phyloP scores from a whole-genome alignment of 331 rosid genomes.

The Telfairia occidentalis region DNA sequence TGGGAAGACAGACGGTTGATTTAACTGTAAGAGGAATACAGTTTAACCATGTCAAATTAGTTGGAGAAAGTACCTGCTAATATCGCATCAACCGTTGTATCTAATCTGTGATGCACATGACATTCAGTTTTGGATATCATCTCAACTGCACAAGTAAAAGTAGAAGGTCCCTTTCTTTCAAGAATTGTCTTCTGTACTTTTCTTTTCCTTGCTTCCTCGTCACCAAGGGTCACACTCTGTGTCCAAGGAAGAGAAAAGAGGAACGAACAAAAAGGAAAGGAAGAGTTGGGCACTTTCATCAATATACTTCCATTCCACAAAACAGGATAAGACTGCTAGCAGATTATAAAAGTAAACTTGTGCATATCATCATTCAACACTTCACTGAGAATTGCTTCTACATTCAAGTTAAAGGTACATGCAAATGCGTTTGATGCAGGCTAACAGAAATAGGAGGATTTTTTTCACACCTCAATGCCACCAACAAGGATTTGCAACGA shows the following conservation, averaged over 20 bases:
- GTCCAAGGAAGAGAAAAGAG: slow-evolving; percentile 3
- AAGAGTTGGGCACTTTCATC: neutral
- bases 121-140: slow-evolving; percentile 86
- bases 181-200: slow-evolving; percentile 99
- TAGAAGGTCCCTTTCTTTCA: slow-evolving; percentile 88
- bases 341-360: neutral
- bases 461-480: slow-evolving; percentile 70
- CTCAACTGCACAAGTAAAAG: slow-evolving; percentile 96
- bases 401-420: neutral
- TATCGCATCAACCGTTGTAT: slow-evolving; percentile 91
- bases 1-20: neutral
- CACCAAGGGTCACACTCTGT: slow-evolving; percentile 98
- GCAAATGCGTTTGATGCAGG: neutral
- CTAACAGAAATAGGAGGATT: slow-evolving; percentile 11
- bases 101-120: slow-evolving; percentile 87
- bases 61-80: slow-evolving; percentile 53
- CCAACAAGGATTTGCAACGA: slow-evolving; percentile 92
- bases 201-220: slow-evolving; percentile 92
- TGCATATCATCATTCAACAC: neutral
- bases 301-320: neutral
- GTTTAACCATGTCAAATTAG: neutral
- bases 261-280: neutral
- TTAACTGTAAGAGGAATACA: neutral
- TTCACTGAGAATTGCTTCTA: neutral
- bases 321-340: slow-evolving; percentile 4